These are phyloP conservation scores for Lactifluus echinatus DNA, from an alignment of 768 basidiomycete genomes.

Conservation along the genomic window DNA sequence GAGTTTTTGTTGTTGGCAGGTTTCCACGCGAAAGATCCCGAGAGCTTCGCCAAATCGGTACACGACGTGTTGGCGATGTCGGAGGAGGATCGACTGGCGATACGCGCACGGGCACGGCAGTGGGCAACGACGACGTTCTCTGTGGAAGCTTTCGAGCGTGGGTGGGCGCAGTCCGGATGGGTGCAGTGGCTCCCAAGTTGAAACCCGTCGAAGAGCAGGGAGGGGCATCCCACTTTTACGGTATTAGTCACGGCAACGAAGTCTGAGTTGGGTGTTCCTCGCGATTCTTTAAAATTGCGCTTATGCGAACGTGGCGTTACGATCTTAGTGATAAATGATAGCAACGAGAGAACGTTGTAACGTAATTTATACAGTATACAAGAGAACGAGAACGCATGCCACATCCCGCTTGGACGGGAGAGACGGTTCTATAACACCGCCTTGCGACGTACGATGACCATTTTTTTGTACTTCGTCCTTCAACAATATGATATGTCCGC, in stretches of 20 bases:
- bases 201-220: too few relatives aligned
- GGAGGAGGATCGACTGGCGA: constrained; percentile 42
- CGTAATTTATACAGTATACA: too few relatives aligned
- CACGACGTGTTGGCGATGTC: constrained; percentile 54
- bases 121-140: constrained; percentile 73
- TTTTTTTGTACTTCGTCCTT: too few relatives aligned
- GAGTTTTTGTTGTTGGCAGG: constrained; percentile 34
- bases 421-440: too few relatives aligned
- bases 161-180: constrained; percentile 66
- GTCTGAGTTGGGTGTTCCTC: too few relatives aligned
- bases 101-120: constrained; percentile 59
- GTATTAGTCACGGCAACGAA: too few relatives aligned
- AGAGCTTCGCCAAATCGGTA: constrained; percentile 59
- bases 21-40: constrained; percentile 64
- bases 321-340: neutral
- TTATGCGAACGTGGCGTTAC: neutral
- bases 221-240: too few relatives aligned
- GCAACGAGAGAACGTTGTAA: neutral
- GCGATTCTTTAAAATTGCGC: neutral
- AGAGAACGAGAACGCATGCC: too few relatives aligned
- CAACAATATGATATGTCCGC: neutral
- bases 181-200: constrained; percentile 23
- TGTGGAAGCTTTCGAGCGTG: constrained; percentile 65
- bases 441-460: too few relatives aligned
- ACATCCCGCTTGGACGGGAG: too few relatives aligned